Conservation (phyloP, 495 filamentous ascomycete species). For the Penicillium soppii region DNA sequence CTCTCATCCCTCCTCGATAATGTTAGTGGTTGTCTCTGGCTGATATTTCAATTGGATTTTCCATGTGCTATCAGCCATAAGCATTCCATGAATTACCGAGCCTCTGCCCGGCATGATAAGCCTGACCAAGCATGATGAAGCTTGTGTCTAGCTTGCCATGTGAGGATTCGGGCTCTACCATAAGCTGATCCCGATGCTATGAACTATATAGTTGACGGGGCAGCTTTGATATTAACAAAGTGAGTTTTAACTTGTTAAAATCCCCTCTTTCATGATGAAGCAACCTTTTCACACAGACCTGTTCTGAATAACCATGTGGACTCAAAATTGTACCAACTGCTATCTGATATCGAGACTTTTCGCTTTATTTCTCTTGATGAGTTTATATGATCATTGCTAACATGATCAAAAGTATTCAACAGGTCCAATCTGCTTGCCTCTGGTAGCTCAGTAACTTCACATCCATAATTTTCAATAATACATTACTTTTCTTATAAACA, state of each 20-base stretch:
- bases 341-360: conserved; percentile 42
- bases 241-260: neutral
- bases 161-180: neutral
- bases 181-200: neutral
- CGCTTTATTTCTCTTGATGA: conserved; percentile 3
- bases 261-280: conserved; percentile 46
- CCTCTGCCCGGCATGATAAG: neutral
- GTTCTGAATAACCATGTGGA: conserved; percentile 53
- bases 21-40: too few species aligned
- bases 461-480: too few species aligned
- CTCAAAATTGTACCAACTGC: conserved; percentile 49
- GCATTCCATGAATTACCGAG: too few species aligned
- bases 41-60: too few species aligned
- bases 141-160: neutral
- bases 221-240: neutral
- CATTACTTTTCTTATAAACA: too few species aligned
- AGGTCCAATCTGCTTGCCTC: neutral
- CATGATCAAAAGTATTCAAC: neutral
- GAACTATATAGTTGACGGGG: neutral
- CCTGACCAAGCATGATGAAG: neutral
- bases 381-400: conserved; percentile 10
- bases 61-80: neutral
- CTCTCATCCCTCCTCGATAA: neutral
- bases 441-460: too few species aligned
- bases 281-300: conserved; percentile 56